Evolutionary conservation across 2,329 filamentous ascomycete genomes (phyloP).

Genomic region (Arthrobotrys sinensis): DNA sequence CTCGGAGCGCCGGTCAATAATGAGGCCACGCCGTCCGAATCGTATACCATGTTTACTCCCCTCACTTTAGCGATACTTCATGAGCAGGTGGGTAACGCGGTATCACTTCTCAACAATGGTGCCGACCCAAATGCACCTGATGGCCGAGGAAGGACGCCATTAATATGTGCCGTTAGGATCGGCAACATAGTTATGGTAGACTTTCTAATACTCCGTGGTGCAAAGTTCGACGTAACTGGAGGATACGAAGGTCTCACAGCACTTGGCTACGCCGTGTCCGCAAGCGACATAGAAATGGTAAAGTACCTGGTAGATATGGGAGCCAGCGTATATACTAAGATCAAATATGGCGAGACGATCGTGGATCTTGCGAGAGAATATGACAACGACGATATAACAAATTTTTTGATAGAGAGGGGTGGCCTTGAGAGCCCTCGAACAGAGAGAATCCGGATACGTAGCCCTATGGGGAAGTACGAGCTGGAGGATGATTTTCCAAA

Average conservation of each 20-base stretch:
- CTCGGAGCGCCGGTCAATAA: background rate
- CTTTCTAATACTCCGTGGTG: background rate
- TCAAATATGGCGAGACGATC: background rate
- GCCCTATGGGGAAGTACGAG: background rate
- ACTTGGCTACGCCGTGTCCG: background rate
- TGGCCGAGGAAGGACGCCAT: background rate
- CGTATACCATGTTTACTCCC: background rate
- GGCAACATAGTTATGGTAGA: background rate
- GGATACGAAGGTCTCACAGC: background rate
- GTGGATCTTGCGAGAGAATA: background rate
- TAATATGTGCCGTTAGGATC: background rate
- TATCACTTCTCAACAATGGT: background rate
- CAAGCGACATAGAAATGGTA: background rate
- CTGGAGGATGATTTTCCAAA: background rate
- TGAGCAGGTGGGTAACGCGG: too few relatives aligned
- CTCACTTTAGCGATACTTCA: slow-evolving; percentile 4
- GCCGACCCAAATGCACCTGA: background rate
- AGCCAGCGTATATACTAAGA: background rate
- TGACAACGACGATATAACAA: background rate
- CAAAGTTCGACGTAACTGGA: background rate
- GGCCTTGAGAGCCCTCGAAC: background rate
- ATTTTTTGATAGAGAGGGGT: background rate
- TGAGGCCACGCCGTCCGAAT: background rate
- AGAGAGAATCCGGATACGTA: background rate
- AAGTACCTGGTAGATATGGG: background rate